Base-by-base conservation (phyloP, 179 eudicot species). In the Carnegiea gigantea region DNA sequence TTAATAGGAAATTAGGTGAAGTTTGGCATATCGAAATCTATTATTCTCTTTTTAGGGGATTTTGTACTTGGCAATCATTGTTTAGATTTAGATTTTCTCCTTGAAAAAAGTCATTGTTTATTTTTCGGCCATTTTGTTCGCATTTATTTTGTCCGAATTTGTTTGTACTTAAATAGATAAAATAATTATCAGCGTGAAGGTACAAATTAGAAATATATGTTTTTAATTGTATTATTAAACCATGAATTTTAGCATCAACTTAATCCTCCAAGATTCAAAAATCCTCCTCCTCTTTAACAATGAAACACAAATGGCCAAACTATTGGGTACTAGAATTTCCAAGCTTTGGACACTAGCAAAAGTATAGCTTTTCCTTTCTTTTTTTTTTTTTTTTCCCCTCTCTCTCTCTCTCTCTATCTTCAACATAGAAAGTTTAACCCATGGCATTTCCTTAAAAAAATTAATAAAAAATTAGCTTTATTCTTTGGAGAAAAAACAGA, bases 311-410 rank as follows among this genome's bases (percentile, higher is more conserved):
- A 68, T 30, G 73, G n/a, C 17, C 73, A 67, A 67, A 67, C 46
- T 17, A 33, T 70, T 70, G 21, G 74, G 23, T 17, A 70, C 46
- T 1, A 70, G 57, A 62, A 70, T 38, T 80, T 59, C 46, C 54
- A 73, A 73, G 30, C 44, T 73, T 24, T 60, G 51, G 36, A 64
- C 38, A 78, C 44, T 78, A 62, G 70, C 62, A 73, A 62, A 70
- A n/a, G 65, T 38, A 64, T 79, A 49, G 7, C 36, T 30, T 83
- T 73, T 74, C 59, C 75, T 73, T 62, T 82, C 43, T 48, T 73
- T 71, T 13, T 30, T 44, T n/a, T 54, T 18, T 62, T 3, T 44
- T 7, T 60, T n/a, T n/a, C n/a, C n/a, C n/a, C n/a, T n/a, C n/a
- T n/a, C n/a, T n/a, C n/a, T n/a, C n/a, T 18, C 62, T 6, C 53